These are phyloP conservation scores for Amanita brunnescens DNA, from an alignment of 768 basidiomycete genomes.

Conservation along the genomic window DNA sequence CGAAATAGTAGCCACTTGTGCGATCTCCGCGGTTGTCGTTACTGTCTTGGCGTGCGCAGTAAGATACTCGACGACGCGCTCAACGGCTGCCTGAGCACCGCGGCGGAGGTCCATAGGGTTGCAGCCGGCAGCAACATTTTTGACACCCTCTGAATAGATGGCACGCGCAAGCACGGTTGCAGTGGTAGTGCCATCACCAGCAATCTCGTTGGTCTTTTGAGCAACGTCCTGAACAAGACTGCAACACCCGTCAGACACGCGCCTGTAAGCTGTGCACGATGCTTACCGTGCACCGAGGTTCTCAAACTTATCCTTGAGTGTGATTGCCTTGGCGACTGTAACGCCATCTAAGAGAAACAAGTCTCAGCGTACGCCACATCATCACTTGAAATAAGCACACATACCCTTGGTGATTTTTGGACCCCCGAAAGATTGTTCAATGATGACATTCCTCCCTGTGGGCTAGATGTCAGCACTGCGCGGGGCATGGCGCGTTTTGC, in stretches of 20 bases:
- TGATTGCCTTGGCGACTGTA: conserved; percentile 92
- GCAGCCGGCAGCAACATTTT: conserved; percentile 98
- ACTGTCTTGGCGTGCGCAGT: conserved; percentile 84
- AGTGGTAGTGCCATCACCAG: conserved; percentile 97
- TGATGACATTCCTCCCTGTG: conserved; percentile 93
- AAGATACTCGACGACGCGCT: conserved; percentile 89
- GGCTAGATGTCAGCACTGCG: conserved; percentile 2
- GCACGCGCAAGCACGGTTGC: conserved; percentile 95
- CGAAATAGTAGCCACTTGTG: conserved; percentile 96
- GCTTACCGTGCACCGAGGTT: conserved; percentile 94
- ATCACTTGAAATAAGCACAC: conserved; percentile 14
- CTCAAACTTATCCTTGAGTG: conserved; percentile 96
- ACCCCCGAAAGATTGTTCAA: conserved; percentile 85
- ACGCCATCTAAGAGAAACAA: conserved; percentile 68
- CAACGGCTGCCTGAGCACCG: conserved; percentile 95
- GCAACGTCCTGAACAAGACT: conserved; percentile 95
- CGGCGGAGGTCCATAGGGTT: conserved; percentile 99
- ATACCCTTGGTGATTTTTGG: conserved; percentile 94
- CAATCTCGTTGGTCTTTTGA: conserved; percentile 92
- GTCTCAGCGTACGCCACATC: conserved; percentile 4
- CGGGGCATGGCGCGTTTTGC: conserved; percentile 8
- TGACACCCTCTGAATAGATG: conserved; percentile 97
- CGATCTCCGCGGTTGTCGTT: conserved; percentile 96
- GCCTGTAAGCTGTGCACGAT: conserved; percentile 7
- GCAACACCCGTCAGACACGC: not conserved